A percentile compares a stretch with the other conserved stretches of the same genome.
phyloP scores from a whole-genome alignment of 1,284 basidiomycete genomes.

The Cutaneotrichosporon cutaneum region DNA sequence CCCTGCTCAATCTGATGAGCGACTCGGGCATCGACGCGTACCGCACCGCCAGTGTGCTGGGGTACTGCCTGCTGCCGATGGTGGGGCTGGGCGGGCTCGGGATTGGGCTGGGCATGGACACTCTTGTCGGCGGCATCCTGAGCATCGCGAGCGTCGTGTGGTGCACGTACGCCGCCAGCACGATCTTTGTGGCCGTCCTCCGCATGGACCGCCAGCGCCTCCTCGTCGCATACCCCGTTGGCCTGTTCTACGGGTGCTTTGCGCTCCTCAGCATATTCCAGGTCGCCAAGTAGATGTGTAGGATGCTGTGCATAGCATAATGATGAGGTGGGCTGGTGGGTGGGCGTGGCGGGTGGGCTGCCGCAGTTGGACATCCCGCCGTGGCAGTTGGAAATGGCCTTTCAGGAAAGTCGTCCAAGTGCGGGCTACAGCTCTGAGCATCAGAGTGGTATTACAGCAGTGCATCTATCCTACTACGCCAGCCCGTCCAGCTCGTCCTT shows the following conservation, averaged over 20 bases:
- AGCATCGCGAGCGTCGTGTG: conserved; percentile 79
- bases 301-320: not conserved
- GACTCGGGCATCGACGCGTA: conserved; percentile 94
- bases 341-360: not conserved
- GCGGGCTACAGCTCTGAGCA: not conserved
- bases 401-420: not conserved
- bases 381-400: not conserved
- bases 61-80: conserved; percentile 96
- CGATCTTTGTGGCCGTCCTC: conserved; percentile 88
- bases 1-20: conserved; percentile 95
- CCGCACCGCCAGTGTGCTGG: conserved; percentile 90
- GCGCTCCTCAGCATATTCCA: conserved; percentile 68
- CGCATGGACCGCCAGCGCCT: conserved; percentile 90
- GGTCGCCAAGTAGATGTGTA: conserved; percentile 8
- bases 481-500: conserved; percentile 51
- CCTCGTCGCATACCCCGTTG: conserved; percentile 90
- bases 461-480: conserved; percentile 27
- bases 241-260: conserved; percentile 87
- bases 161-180: conserved; percentile 93
- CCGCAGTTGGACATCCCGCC: not conserved
- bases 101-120: conserved; percentile 81
- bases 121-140: conserved; percentile 76
- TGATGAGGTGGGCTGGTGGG: not conserved
- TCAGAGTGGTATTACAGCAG: conserved; percentile 8
- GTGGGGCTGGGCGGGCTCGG: conserved; percentile 90